A percentile compares a stretch with the other conserved stretches of the same genome.
phyloP scores from a whole-genome alignment of 1,284 basidiomycete species.

The Ceratobasidium theobromae region DNA sequence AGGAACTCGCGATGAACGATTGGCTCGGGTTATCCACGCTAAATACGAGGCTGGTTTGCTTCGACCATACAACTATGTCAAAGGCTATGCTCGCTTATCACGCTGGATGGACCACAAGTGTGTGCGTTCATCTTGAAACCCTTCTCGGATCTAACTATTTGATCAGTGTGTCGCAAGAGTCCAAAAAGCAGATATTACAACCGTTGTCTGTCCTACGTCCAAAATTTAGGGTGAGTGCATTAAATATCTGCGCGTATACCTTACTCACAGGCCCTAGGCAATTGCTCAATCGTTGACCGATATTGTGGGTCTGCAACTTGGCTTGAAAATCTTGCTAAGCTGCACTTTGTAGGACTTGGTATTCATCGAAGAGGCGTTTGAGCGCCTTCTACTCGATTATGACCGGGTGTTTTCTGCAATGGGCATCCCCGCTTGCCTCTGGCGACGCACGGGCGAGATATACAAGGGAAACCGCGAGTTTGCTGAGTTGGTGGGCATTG shows the following conservation, averaged over 20 bases:
- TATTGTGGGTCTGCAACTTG: slow-evolving; percentile 61
- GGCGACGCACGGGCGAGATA: slow-evolving; percentile 96
- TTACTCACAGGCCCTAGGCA: slow-evolving; percentile 51
- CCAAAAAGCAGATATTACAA: slow-evolving; percentile 85
- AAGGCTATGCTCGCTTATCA: slow-evolving; percentile 85
- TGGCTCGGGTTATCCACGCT: slow-evolving; percentile 90
- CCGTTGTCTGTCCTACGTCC: slow-evolving; percentile 89
- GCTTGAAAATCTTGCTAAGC: too few species aligned
- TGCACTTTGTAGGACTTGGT: slow-evolving; percentile 87
- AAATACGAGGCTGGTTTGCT: slow-evolving; percentile 96
- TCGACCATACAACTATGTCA: slow-evolving; percentile 96
- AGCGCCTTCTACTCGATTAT: slow-evolving; percentile 92
- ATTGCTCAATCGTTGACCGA: slow-evolving; percentile 89
- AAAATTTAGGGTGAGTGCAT: slow-evolving; percentile 72
- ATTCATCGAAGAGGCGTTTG: slow-evolving; percentile 97
- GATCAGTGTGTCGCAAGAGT: slow-evolving; percentile 79
- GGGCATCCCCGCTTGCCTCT: slow-evolving; percentile 95
- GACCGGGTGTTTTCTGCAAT: slow-evolving; percentile 94
- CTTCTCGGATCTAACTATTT: slow-evolving; percentile 15
- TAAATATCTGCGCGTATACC: not conserved
- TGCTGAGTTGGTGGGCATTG: slow-evolving; percentile 81
- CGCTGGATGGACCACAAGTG: slow-evolving; percentile 95
- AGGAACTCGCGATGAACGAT: slow-evolving; percentile 85
- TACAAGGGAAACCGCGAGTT: slow-evolving; percentile 98
- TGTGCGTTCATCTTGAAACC: slow-evolving; percentile 37